Percentiles rank a stretch among this genome's conserved stretches.
Conservation (phyloP, 2,329 filamentous ascomycete genomes). For the Fusarium redolens region DNA sequence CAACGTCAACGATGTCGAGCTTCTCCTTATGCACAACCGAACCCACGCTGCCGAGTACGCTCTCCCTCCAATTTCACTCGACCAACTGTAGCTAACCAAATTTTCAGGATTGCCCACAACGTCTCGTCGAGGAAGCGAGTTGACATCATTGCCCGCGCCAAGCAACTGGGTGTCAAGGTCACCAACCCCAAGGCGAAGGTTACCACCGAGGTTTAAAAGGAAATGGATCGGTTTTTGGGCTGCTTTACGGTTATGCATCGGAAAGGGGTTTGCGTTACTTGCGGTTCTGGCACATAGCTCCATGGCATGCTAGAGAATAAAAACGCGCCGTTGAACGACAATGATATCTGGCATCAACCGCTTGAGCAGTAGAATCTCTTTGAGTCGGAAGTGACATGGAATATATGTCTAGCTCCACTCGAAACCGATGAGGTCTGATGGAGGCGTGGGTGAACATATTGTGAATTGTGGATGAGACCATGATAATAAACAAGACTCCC, state of each 20-base stretch:
- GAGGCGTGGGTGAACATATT: slow-evolving; percentile 17
- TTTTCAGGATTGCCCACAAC: slow-evolving; percentile 90
- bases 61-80: not conserved
- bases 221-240: slow-evolving; percentile 45
- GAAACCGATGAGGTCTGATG: slow-evolving; percentile 30
- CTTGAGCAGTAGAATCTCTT: slow-evolving; percentile 27
- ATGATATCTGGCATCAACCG: slow-evolving; percentile 39
- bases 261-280: slow-evolving; percentile 48
- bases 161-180: slow-evolving; percentile 99
- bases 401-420: slow-evolving; percentile 10
- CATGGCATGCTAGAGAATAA: slow-evolving; percentile 46
- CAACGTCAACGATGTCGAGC: slow-evolving; percentile 95
- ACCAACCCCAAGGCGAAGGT: slow-evolving; percentile 99
- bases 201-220: slow-evolving; percentile 85
- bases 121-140: slow-evolving; percentile 99
- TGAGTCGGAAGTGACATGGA: slow-evolving; percentile 12
- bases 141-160: slow-evolving; percentile 96
- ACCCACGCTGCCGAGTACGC: slow-evolving; percentile 98
- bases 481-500: slow-evolving; percentile 38
- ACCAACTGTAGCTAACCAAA: slow-evolving; percentile 32
- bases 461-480: slow-evolving; percentile 36
- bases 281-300: slow-evolving; percentile 46
- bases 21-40: slow-evolving; percentile 99
- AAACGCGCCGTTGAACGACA: slow-evolving; percentile 49
- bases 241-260: slow-evolving; percentile 49